Evolutionary conservation across 352 stramenopile species (phyloP).

Genomic region (Phytophthora lateralis): DNA sequence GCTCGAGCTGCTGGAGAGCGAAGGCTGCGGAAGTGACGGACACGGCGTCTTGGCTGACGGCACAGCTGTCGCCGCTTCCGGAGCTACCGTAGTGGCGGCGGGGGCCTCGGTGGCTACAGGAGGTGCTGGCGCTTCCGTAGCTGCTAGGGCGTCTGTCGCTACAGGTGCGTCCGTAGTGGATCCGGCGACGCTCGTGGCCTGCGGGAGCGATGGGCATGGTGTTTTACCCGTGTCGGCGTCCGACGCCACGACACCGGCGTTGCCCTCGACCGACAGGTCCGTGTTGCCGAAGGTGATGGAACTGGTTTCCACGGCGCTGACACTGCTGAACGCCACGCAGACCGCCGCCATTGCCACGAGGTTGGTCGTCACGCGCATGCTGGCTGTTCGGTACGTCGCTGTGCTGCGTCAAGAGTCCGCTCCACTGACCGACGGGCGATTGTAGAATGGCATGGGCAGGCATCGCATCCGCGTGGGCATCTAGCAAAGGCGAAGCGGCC

Average conservation of each 20-base stretch:
- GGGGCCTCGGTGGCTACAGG: conserved; percentile 8
- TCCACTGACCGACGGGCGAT: conserved; percentile 13
- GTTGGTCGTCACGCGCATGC: conserved; percentile 31
- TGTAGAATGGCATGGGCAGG: conserved; percentile 8
- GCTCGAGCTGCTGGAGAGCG: conserved; percentile 26
- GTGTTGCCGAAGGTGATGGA: conserved; percentile 35
- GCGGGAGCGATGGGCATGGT: conserved; percentile 31
- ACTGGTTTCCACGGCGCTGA: conserved; percentile 16
- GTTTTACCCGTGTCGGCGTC: conserved; percentile 30
- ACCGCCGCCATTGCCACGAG: conserved; percentile 21
- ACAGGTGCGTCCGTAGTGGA: conserved; percentile 6
- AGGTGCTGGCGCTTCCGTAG: conserved; percentile 1
- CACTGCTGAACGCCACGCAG: conserved; percentile 22
- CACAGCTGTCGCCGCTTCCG: neutral
- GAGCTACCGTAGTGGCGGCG: neutral
- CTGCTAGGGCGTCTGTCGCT: conserved; percentile 13
- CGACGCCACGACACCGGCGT: conserved; percentile 26
- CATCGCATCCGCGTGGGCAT: conserved; percentile 2
- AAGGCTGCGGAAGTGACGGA: conserved; percentile 34
- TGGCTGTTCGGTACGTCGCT: conserved; percentile 7
- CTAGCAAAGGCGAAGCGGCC: neutral
- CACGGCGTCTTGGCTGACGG: conserved; percentile 33
- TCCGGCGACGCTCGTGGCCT: conserved; percentile 13
- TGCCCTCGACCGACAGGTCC: conserved; percentile 19
- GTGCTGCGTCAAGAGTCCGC: conserved; percentile 6